Percentiles rank a stretch among this genome's conserved stretches.
phyloP scores from a whole-genome alignment of 345 rosid species.

The Heritiera fomes region DNA sequence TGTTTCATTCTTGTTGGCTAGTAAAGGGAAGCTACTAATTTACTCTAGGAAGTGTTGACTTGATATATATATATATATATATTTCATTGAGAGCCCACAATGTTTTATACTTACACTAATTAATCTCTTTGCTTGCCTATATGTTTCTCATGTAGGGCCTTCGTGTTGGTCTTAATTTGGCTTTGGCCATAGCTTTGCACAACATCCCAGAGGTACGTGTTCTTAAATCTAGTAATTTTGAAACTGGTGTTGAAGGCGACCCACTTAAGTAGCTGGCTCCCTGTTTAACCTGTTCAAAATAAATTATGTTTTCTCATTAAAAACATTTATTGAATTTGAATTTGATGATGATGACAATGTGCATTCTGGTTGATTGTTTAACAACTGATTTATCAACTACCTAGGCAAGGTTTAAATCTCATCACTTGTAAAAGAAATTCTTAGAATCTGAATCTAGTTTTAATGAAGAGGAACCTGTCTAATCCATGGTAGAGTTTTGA shows the following conservation, averaged over 20 bases:
- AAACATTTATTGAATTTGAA: too few relatives aligned
- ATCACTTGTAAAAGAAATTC: too few relatives aligned
- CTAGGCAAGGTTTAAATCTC: too few relatives aligned
- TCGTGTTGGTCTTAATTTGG: conserved; percentile 92
- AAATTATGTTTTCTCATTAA: too few relatives aligned
- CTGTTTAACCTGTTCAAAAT: too few relatives aligned
- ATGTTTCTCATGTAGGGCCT: conserved; percentile 59
- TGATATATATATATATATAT: not conserved
- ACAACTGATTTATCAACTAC: too few relatives aligned
- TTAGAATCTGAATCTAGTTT: too few relatives aligned
- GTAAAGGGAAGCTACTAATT: not conserved
- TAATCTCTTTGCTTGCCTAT: conserved; percentile 19
- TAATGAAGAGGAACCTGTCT: too few relatives aligned
- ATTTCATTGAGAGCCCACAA: not conserved
- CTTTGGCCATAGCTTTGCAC: conserved; percentile 95
- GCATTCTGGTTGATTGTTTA: too few relatives aligned
- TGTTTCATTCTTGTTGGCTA: not conserved
- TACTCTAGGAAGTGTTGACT: not conserved
- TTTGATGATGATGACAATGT: too few relatives aligned
- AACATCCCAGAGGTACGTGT: conserved; percentile 92
- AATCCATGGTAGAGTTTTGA: not conserved
- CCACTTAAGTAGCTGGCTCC: too few relatives aligned
- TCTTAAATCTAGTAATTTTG: conserved; percentile 21
- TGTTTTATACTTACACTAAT: conserved; percentile 13
- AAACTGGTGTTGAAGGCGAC: not conserved